Percentiles rank a stretch among this genome's conserved stretches.
Conservation (phyloP, 2,329 filamentous ascomycete species). For the Pezicula neosporulosa region DNA sequence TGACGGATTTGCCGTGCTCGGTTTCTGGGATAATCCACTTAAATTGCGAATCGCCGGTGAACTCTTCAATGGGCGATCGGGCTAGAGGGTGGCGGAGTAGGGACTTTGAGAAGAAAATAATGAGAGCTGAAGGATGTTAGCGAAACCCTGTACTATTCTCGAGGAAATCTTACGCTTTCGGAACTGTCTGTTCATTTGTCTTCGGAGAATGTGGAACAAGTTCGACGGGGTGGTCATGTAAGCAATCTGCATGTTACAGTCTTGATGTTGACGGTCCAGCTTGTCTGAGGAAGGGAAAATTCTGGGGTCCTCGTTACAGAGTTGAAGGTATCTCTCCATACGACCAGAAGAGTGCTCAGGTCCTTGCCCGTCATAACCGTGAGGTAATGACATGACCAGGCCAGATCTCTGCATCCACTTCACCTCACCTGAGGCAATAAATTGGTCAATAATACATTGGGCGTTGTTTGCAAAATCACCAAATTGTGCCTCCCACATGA, state of each 20-base stretch:
- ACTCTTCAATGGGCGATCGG: slow-evolving; percentile 86
- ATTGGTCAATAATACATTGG: slow-evolving; percentile 98
- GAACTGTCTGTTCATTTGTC: slow-evolving; percentile 99
- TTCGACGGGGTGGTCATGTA: slow-evolving; percentile 97
- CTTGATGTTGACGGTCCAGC: slow-evolving; percentile 95
- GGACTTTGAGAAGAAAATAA: slow-evolving; percentile 98
- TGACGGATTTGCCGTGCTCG: slow-evolving; percentile 76
- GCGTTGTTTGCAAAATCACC: slow-evolving; percentile 99
- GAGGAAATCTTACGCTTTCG: slow-evolving; percentile 76
- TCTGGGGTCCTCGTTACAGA: slow-evolving; percentile 95
- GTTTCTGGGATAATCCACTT: slow-evolving; percentile 93
- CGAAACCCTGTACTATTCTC: not conserved
- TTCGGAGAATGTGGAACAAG: slow-evolving; percentile 90
- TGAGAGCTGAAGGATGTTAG: slow-evolving; percentile 58
- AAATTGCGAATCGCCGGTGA: slow-evolving; percentile 89
- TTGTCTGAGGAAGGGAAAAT: slow-evolving; percentile 86
- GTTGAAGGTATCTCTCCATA: slow-evolving; percentile 94
- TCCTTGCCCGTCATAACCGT: slow-evolving; percentile 97
- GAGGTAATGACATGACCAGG: slow-evolving; percentile 91
- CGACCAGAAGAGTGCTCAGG: slow-evolving; percentile 97
- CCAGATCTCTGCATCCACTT: slow-evolving; percentile 99
- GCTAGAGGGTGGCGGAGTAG: slow-evolving; percentile 91
- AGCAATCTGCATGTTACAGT: slow-evolving; percentile 98
- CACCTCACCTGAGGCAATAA: slow-evolving; percentile 93
- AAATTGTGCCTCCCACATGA: slow-evolving; percentile 99